These are phyloP conservation scores for Coniosporium apollinis DNA, from an alignment of 495 filamentous ascomycete species.

Conservation along the genomic window DNA sequence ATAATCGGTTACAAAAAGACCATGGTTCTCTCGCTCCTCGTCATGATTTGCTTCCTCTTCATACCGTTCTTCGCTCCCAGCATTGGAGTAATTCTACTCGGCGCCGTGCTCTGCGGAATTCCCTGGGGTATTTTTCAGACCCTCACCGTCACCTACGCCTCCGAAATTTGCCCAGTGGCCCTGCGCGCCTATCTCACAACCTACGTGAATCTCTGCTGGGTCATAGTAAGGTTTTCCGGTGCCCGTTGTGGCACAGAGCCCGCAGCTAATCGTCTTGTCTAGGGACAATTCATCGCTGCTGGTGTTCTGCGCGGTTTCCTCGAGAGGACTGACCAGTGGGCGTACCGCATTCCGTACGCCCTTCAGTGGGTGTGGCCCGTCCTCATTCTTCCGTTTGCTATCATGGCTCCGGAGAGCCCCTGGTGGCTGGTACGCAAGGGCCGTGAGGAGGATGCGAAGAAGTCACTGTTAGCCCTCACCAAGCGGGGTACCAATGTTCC, in stretches of 20 bases:
- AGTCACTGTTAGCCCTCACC: slow-evolving; percentile 19
- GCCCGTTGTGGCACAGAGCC: too few relatives aligned
- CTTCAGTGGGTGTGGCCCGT: slow-evolving; percentile 29
- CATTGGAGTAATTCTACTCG: slow-evolving; percentile 49
- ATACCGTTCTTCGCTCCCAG: slow-evolving; percentile 66
- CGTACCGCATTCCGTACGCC: slow-evolving; percentile 24
- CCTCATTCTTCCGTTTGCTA: slow-evolving; percentile 20
- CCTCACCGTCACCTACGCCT: slow-evolving; percentile 62
- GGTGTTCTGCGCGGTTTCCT: slow-evolving; percentile 21
- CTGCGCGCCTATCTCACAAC: slow-evolving; percentile 30
- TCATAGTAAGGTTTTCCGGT: too few relatives aligned
- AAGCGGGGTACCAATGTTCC: slow-evolving; percentile 16
- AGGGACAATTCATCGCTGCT: slow-evolving; percentile 21
- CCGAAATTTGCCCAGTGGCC: slow-evolving; percentile 42
- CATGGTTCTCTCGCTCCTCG: slow-evolving; percentile 46
- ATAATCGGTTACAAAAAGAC: slow-evolving; percentile 59
- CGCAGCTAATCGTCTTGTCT: too few relatives aligned
- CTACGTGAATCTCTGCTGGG: slow-evolving; percentile 28
- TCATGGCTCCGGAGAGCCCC: slow-evolving; percentile 23
- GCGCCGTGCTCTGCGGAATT: slow-evolving; percentile 62
- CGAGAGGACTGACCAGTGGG: slow-evolving; percentile 18
- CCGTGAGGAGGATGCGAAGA: slow-evolving; percentile 20
- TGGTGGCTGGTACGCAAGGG: slow-evolving; percentile 27
- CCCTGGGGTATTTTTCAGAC: slow-evolving; percentile 78
- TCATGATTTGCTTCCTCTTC: slow-evolving; percentile 50